Evolutionary conservation across 2,329 filamentous ascomycete genomes (phyloP).

Genomic region (Purpureocillium lavendulum): DNA sequence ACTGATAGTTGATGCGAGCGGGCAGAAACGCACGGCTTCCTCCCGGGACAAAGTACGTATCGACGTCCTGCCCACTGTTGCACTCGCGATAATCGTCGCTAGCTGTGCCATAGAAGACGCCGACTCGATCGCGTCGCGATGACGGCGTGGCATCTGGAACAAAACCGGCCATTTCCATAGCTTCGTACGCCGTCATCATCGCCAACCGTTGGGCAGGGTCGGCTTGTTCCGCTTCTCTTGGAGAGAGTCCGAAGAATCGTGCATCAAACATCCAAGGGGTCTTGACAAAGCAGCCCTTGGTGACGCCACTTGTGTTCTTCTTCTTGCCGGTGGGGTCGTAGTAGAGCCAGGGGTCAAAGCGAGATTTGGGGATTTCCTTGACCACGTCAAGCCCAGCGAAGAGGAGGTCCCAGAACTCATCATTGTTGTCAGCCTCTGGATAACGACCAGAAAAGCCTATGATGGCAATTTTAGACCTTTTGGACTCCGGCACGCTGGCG

Average conservation of each 20-base stretch:
- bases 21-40: conserved; percentile 40
- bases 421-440: conserved; percentile 23
- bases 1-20: conserved; percentile 68
- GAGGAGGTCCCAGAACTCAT: conserved; percentile 53
- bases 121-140: conserved; percentile 49
- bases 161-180: conserved; percentile 63
- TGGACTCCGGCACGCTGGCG: neutral
- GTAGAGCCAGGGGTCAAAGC: conserved; percentile 58
- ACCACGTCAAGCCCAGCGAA: conserved; percentile 58
- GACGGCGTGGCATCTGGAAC: conserved; percentile 24
- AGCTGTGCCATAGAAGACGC: conserved; percentile 68
- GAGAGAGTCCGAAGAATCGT: conserved; percentile 73
- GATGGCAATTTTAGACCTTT: conserved; percentile 50
- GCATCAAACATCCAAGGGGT: conserved; percentile 66
- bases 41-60: conserved; percentile 46
- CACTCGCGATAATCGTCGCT: conserved; percentile 75
- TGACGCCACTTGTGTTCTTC: conserved; percentile 59
- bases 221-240: conserved; percentile 61
- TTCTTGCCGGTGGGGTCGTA: conserved; percentile 56
- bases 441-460: conserved; percentile 49
- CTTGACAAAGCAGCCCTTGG: conserved; percentile 60
- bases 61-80: conserved; percentile 61
- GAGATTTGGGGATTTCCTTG: conserved; percentile 48
- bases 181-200: conserved; percentile 67
- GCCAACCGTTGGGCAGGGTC: conserved; percentile 69